Conservation (phyloP, 2,329 filamentous ascomycete species). For the Xylariomycetidae sp. region DNA sequence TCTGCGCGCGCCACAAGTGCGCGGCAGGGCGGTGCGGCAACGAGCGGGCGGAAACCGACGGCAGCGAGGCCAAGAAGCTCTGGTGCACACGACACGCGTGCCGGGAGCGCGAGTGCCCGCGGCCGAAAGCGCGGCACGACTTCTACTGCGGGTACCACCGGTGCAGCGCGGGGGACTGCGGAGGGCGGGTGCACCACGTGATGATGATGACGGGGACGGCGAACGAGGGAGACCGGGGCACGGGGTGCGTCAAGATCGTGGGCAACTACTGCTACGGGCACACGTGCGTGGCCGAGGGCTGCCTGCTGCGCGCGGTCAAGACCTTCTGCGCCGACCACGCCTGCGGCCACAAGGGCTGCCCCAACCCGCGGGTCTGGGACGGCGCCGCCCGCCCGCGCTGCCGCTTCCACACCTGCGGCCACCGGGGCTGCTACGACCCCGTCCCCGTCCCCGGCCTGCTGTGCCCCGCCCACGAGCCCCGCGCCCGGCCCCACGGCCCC, state of each 20-base stretch:
- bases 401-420: constrained; percentile 5
- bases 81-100: constrained; percentile 3
- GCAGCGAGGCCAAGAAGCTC: neutral
- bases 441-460: neutral
- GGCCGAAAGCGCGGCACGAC: neutral
- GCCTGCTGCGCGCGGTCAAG: neutral
- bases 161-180: constrained; percentile 3
- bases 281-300: constrained; percentile 2
- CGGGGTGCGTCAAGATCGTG: neutral
- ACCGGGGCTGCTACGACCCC: constrained; percentile 5
- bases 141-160: constrained; percentile 3
- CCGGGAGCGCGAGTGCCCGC: neutral
- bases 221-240: too few relatives aligned
- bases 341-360: constrained; percentile 2
- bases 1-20: constrained; percentile 4
- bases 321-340: constrained; percentile 5
- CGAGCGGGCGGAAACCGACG: neutral
- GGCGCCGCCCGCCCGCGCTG: neutral
- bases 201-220: too few relatives aligned
- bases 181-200: neutral
- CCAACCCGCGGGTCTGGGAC: constrained; percentile 4
- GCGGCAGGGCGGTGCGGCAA: neutral
- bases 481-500: too few relatives aligned
- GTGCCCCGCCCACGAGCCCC: too few relatives aligned
- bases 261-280: constrained; percentile 7